Conservation (phyloP, 2,329 filamentous ascomycete genomes). For the Colletotrichum sp. region DNA sequence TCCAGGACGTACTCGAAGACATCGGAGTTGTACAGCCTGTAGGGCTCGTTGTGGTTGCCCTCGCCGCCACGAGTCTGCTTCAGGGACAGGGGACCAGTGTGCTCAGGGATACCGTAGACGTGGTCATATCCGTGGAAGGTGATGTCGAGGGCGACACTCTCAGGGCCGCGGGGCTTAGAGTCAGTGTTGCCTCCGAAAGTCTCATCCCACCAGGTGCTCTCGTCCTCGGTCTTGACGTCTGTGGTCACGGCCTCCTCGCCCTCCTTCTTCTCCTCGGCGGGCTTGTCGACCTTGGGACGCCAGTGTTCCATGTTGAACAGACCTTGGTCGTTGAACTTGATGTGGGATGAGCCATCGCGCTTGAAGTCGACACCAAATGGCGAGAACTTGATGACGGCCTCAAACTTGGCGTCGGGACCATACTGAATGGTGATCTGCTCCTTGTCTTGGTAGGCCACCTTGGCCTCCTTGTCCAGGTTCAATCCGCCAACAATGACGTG, state of each 20-base stretch:
- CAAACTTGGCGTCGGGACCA: slow-evolving; percentile 75
- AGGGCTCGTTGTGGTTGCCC: slow-evolving; percentile 86
- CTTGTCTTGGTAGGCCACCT: slow-evolving; percentile 69
- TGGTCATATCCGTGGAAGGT: slow-evolving; percentile 90
- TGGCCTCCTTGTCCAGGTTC: slow-evolving; percentile 72
- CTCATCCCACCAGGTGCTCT: slow-evolving; percentile 98
- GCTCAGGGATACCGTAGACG: slow-evolving; percentile 93
- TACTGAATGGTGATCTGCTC: slow-evolving; percentile 78
- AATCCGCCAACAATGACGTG: slow-evolving; percentile 88
- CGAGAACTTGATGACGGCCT: slow-evolving; percentile 81
- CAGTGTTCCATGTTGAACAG: slow-evolving; percentile 95
- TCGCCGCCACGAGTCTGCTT: slow-evolving; percentile 90
- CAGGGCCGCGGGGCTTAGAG: slow-evolving; percentile 91
- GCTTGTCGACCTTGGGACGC: slow-evolving; percentile 80
- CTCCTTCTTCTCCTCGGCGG: slow-evolving; percentile 56
- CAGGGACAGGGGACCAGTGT: slow-evolving; percentile 85
- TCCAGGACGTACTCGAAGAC: slow-evolving; percentile 98
- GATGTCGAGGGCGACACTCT: slow-evolving; percentile 90
- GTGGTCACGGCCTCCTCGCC: slow-evolving; percentile 51
- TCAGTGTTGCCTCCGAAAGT: slow-evolving; percentile 95
- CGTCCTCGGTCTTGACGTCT: slow-evolving; percentile 60
- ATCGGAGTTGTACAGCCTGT: slow-evolving; percentile 93
- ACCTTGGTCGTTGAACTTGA: slow-evolving; percentile 90
- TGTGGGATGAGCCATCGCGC: slow-evolving; percentile 78
- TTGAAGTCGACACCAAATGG: slow-evolving; percentile 89